A percentile compares a stretch with the other conserved stretches of the same genome.
Conservation (phyloP, 2,329 filamentous ascomycete species). For the Hirsutella minnesotensis region DNA sequence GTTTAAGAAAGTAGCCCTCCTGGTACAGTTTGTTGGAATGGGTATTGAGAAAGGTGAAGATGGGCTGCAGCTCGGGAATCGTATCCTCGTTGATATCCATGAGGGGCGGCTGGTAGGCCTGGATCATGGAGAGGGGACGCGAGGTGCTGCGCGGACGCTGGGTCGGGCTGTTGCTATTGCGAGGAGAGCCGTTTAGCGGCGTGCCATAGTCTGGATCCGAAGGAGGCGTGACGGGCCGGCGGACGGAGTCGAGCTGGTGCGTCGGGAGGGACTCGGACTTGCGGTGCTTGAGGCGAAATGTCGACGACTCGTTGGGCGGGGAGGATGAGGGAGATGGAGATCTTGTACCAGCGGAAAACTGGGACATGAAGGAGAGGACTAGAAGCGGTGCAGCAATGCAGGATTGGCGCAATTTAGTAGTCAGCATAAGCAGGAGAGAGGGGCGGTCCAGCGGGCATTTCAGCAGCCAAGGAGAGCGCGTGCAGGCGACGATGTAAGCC, state of each 20-base stretch:
- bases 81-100: constrained; percentile 81
- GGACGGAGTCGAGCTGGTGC: constrained; percentile 11
- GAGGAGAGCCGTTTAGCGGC: constrained; percentile 28
- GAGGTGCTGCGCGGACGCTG: constrained; percentile 39
- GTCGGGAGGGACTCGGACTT: constrained; percentile 21
- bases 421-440: background rate
- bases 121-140: constrained; percentile 74
- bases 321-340: constrained; percentile 33
- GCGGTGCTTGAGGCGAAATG: constrained; percentile 15
- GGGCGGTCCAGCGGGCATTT: constrained; percentile 4
- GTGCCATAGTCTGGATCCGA: constrained; percentile 28
- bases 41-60: constrained; percentile 88
- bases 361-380: constrained; percentile 87
- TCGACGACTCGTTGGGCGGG: constrained; percentile 25
- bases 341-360: constrained; percentile 48
- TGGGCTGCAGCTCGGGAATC: constrained; percentile 83
- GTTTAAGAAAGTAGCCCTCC: constrained; percentile 93
- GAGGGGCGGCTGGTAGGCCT: constrained; percentile 72
- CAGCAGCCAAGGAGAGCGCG: background rate
- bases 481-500: background rate
- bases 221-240: constrained; percentile 26
- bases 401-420: constrained; percentile 1
- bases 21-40: constrained; percentile 96
- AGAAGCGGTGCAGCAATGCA: constrained; percentile 6
- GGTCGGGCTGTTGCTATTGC: constrained; percentile 24